Base-by-base conservation (phyloP, 352 stramenopile species). In the Globisporangium rhizosaccharum region DNA sequence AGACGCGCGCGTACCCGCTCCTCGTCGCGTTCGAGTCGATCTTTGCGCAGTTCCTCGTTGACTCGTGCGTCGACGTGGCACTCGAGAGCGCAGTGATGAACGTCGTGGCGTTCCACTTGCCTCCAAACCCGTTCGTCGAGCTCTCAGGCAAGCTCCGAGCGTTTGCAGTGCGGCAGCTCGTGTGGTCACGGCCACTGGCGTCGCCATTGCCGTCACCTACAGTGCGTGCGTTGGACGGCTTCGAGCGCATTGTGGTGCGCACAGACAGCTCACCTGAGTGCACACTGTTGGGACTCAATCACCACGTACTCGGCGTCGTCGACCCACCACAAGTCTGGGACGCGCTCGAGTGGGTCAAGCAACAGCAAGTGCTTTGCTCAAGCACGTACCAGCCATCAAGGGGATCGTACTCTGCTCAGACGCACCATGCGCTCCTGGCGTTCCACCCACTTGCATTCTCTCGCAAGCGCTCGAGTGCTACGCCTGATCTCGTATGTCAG, bases 11-110 rank as follows among this genome's bases (percentile, higher is more conserved):
- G 28, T 85, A 82, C 44, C 72, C 74, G 2, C 39, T 55, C 25
- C 37, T 72, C n/a, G 71, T 87, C 25, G 55, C 73, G 15, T 65
- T 66, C 6, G 76, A 85, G 49, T 56, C 55, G 9, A 51, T 82
- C 0, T 83, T 85, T 20, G 71, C 71, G 3, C 76, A 87, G 63
- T 72, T 65, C n/a, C 36, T 81, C 15, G 56, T 82, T 2, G 71
- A 85, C 23, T 78, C 66, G 0, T 69, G 63, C 10, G 46, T 83
- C 30, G 76, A 85, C 36, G 45, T 82, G 2, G 74, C 76, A 7
- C 62, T 85, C 11, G 76, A 85, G 61, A 79, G 72, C 30, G 70
- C 76, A 0, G 68, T 83, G 26, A 79, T 79, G 61, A 77, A 73
- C 30, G 74, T 71, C 23, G 67, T 87, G 4, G 66, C 67, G 12